A percentile compares a stretch with the other conserved stretches of the same genome.
Evolutionary conservation across 78 protist species (phyloP).

Genomic region (Dictyostelium discoideum): dicty_2.7 NC_007090.3:9501-10000

Average conservation of each 20-base stretch:
- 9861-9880: conserved; percentile 91
- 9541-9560: too few species aligned
- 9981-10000: conserved; percentile 96
- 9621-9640: conserved; percentile 77
- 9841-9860: conserved; percentile 93
- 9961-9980: conserved; percentile 89
- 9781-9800: conserved; percentile 55
- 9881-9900: conserved; percentile 58
- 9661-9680: conserved; percentile 56
- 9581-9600: too few species aligned
- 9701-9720: conserved; percentile 94
- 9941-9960: conserved; percentile 88
- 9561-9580: background rate
- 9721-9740: conserved; percentile 81
- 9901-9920: conserved; percentile 80
- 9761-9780: conserved; percentile 86
- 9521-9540: too few species aligned
- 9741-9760: conserved; percentile 81
- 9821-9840: conserved; percentile 93
- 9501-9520: too few species aligned
- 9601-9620: conserved; percentile 71
- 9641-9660: conserved; percentile 48
- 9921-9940: conserved; percentile 92
- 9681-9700: conserved; percentile 38
- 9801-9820: conserved; percentile 81